A percentile compares a stretch with the other conserved stretches of the same genome.
phyloP scores from a whole-genome alignment of 2,329 filamentous ascomycete genomes.

The Gaeumannomyces tritici region DNA sequence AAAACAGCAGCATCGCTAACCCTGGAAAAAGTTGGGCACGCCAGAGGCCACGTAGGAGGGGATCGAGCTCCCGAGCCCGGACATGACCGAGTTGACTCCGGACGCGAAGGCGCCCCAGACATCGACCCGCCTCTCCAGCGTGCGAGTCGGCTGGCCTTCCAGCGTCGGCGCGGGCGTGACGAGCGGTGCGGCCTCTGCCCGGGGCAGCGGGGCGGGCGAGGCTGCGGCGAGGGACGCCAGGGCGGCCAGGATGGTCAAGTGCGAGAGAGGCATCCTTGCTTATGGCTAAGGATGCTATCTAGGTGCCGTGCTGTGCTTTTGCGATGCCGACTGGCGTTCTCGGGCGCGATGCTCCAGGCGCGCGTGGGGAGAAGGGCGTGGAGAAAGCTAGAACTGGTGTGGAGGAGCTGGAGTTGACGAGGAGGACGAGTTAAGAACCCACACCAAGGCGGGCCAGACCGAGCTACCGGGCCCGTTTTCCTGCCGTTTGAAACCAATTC shows the following conservation, averaged over 20 bases:
- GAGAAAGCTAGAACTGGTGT: no score
- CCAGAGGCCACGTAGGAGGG: conserved; percentile 54
- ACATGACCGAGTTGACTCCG: conserved; percentile 40
- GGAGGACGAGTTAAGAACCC: background rate
- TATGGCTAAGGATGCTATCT: background rate
- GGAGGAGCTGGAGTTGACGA: background rate
- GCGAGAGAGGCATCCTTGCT: background rate
- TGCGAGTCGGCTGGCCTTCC: conserved; percentile 12
- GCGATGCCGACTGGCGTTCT: background rate
- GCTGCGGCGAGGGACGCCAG: background rate
- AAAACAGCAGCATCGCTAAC: no score
- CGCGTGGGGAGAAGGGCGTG: no score
- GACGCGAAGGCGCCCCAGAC: conserved; percentile 33
- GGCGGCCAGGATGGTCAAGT: background rate
- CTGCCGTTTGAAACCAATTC: background rate
- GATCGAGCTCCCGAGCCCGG: conserved; percentile 41
- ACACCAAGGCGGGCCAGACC: background rate
- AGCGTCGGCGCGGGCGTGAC: conserved; percentile 16
- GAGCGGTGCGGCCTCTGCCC: conserved; percentile 4
- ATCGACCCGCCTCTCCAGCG: conserved; percentile 17
- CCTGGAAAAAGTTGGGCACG: conserved; percentile 59
- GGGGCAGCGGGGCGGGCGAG: conserved; percentile 1
- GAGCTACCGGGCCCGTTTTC: background rate
- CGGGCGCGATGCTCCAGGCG: no score
- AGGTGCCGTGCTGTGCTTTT: background rate